Evolutionary conservation across 106 monocot species (phyloP), one percentile per base, ranked within the genome.

Genomic region (Dendrobium catenatum): DNA sequence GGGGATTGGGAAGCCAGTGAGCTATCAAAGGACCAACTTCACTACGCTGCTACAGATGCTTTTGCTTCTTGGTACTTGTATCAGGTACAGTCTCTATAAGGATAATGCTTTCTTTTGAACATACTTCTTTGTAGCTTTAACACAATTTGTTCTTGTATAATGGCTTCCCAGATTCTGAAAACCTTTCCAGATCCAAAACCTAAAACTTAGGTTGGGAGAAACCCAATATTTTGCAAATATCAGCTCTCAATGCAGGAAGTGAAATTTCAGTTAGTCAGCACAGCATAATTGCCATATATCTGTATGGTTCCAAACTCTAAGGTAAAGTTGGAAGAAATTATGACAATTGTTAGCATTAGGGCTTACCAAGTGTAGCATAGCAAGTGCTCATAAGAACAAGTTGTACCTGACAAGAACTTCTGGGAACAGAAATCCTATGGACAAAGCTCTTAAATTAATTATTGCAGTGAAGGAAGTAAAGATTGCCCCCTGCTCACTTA

Each of bases 11-110:
- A 99, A 90, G 85, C 76, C 29, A 29, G 83, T 72, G 73, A 79
- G 13, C 80, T 99, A 29, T 91, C 93, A 47, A 87, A 66, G 64
- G 77, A 83, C 33, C 87, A 99, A 83, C 86, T 99, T 79, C 81
- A 81, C 48, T 99, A 99, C 88, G 99, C 99, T 73, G 99, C 99
- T 18, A 99, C 99, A 80, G 99, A 99, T 89, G 95, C 99, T n/a
- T 99, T 85, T 89, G 90, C 80, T 70, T 99, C 99, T 86, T 99
- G 99, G 99, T 85, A 82, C 76, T 49, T 99, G 72, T 85, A 95
- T 85, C 85, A 95, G 91, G 99, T 99, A 89, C 75, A 24, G 17
- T 15, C 27, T 18, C 74, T 74, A 6, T 20, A 43, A 26, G 5
- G 40, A 11, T 42, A 79, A 58, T 19, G 8, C 29, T n/a, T 27